Percentiles rank a stretch among this genome's conserved stretches.
Evolutionary conservation across 257 asterid genomes (phyloP).

Genomic region (Plantago major): DNA sequence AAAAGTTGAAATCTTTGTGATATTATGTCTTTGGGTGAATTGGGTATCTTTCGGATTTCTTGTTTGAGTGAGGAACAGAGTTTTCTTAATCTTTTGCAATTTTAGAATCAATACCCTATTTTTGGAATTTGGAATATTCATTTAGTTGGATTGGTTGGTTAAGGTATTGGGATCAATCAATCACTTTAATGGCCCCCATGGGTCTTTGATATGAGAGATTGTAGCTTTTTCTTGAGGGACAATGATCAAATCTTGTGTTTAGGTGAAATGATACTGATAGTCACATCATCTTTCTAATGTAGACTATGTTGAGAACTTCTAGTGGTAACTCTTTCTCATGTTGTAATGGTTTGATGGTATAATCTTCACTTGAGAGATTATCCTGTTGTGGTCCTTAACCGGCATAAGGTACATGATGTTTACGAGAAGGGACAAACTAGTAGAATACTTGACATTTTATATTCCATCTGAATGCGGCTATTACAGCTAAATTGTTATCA

Average conservation of each 20-base stretch:
- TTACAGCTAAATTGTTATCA: background rate
- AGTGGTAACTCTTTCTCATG: no score
- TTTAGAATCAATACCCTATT: conserved; percentile 4
- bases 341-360: no score
- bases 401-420: background rate
- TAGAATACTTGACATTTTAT: background rate
- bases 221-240: no score
- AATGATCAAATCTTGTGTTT: no score
- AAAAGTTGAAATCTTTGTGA: conserved; percentile 5
- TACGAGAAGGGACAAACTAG: background rate
- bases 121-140: background rate
- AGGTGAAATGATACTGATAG: no score
- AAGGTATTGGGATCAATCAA: background rate
- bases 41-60: conserved; percentile 3
- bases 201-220: no score
- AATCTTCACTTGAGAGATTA: no score
- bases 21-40: conserved; percentile 1
- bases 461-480: background rate
- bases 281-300: no score
- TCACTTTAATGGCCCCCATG: no score
- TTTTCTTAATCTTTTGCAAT: background rate
- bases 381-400: no score
- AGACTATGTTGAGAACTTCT: no score
- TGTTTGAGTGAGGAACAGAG: conserved; percentile 3
- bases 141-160: background rate